phyloP scores from a whole-genome alignment of 2,329 filamentous ascomycete species.

The Clonostachys rhizophaga region DNA sequence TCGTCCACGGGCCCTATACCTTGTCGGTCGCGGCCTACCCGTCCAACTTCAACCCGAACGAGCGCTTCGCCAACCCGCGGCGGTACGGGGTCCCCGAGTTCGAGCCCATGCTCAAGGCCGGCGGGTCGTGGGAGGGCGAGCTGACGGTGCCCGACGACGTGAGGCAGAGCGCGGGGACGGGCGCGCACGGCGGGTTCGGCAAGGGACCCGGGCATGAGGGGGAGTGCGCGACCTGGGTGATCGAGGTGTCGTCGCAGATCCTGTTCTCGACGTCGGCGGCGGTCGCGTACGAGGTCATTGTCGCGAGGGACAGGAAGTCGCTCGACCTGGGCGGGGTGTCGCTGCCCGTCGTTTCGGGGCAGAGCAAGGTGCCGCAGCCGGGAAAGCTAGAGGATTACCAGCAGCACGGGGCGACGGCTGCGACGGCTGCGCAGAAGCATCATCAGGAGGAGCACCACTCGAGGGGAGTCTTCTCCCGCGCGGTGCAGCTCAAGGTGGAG shows the following conservation, averaged over 20 bases:
- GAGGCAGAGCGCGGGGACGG: slow-evolving; percentile 55
- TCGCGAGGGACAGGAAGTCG: slow-evolving; percentile 83
- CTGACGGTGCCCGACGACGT: slow-evolving; percentile 77
- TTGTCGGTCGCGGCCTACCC: slow-evolving; percentile 85
- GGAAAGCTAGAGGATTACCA: slow-evolving; percentile 70
- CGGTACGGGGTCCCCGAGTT: slow-evolving; percentile 81
- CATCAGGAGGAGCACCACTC: slow-evolving; percentile 57
- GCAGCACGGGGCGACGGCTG: slow-evolving; percentile 54
- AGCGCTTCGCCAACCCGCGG: slow-evolving; percentile 65
- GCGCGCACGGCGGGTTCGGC: slow-evolving; percentile 29
- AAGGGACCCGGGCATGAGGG: not conserved
- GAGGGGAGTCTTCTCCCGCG: slow-evolving; percentile 79
- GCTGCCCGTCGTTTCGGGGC: slow-evolving; percentile 37
- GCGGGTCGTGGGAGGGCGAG: slow-evolving; percentile 77
- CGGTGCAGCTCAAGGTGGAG: slow-evolving; percentile 73
- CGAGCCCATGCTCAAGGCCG: slow-evolving; percentile 94
- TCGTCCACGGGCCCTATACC: slow-evolving; percentile 93
- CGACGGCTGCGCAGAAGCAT: not conserved
- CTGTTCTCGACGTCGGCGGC: slow-evolving; percentile 87
- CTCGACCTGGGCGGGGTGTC: slow-evolving; percentile 52
- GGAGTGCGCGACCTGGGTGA: slow-evolving; percentile 73
- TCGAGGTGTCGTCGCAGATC: slow-evolving; percentile 89
- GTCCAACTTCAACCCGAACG: slow-evolving; percentile 76
- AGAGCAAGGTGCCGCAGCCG: slow-evolving; percentile 51
- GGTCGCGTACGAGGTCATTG: slow-evolving; percentile 81